These are phyloP conservation scores for Scutellaria minor DNA, from an alignment of 257 asterid genomes.

Conservation along the genomic window DNA sequence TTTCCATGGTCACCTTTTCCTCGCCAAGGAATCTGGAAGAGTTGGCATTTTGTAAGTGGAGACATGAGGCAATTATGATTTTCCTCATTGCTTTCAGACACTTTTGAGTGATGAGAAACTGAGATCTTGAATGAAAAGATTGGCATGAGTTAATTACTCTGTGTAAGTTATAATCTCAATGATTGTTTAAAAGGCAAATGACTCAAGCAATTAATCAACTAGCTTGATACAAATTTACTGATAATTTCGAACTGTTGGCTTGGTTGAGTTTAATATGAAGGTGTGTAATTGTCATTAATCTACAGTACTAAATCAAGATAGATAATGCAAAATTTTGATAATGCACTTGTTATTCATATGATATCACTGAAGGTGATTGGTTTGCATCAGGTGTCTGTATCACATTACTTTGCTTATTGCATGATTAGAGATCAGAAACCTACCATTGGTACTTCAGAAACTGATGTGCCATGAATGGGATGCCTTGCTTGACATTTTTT, in stretches of 20 bases:
- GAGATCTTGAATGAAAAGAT: not conserved
- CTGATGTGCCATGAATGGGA: not conserved
- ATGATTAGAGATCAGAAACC: slow-evolving; percentile 12
- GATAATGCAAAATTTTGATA: slow-evolving; percentile 10
- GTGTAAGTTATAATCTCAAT: not conserved
- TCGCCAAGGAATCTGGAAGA: slow-evolving; percentile 77
- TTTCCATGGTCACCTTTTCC: slow-evolving; percentile 90
- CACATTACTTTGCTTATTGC: not conserved
- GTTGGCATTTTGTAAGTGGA: slow-evolving; percentile 94
- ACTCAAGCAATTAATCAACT: not conserved
- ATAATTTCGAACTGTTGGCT: slow-evolving; percentile 12
- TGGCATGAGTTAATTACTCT: not conserved
- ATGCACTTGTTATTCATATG: not conserved
- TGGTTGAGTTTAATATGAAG: slow-evolving; percentile 12
- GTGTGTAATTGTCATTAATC: slow-evolving; percentile 13
- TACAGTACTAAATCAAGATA: slow-evolving; percentile 15
- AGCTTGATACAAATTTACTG: slow-evolving; percentile 19
- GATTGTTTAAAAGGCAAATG: not conserved
- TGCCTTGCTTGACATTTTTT: slow-evolving; percentile 1
- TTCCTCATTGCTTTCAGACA: slow-evolving; percentile 12
- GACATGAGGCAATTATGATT: slow-evolving; percentile 16
- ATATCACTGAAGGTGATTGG: not conserved
- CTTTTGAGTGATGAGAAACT: slow-evolving; percentile 1
- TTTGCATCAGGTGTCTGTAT: not conserved
- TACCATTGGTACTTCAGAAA: not conserved